Evolutionary conservation across 805 yeast genomes (phyloP).

Genomic region (Pichia manshurica): DNA sequence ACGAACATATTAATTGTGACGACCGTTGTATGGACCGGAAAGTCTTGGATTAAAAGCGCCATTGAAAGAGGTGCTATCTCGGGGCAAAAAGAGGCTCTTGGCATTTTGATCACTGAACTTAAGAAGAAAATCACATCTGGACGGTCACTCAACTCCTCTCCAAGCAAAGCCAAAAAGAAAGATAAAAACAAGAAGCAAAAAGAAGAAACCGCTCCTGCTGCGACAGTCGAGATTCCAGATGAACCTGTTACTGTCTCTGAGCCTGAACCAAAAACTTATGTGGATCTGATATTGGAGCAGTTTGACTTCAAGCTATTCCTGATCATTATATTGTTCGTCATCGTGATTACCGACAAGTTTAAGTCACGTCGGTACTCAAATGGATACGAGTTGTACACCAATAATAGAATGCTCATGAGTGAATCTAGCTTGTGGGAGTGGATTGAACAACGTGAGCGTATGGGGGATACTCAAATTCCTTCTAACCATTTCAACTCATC

Average conservation of each 20-base stretch:
- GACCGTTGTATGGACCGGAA: slow-evolving; percentile 63
- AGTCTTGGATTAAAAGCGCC: slow-evolving; percentile 72
- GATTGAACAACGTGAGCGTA: slow-evolving; percentile 36
- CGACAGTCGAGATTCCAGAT: slow-evolving; percentile 8
- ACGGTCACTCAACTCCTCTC: slow-evolving; percentile 22
- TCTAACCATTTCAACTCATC: background rate
- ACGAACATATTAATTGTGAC: slow-evolving; percentile 52
- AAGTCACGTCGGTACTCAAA: background rate
- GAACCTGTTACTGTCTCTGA: slow-evolving; percentile 4
- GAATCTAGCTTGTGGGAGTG: slow-evolving; percentile 70
- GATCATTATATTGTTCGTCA: slow-evolving; percentile 17
- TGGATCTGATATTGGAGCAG: slow-evolving; percentile 18
- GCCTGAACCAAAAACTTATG: slow-evolving; percentile 12
- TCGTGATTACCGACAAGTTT: slow-evolving; percentile 19
- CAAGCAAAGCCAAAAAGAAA: slow-evolving; percentile 17
- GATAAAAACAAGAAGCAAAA: slow-evolving; percentile 6
- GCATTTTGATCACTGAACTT: slow-evolving; percentile 42
- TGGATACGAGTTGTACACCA: slow-evolving; percentile 11
- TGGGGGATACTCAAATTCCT: background rate
- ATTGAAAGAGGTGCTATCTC: slow-evolving; percentile 69
- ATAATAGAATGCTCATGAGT: slow-evolving; percentile 36
- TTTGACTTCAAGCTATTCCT: slow-evolving; percentile 21
- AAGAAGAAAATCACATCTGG: slow-evolving; percentile 31
- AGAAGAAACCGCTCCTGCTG: slow-evolving; percentile 9
- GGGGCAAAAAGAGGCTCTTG: slow-evolving; percentile 62